A percentile compares a stretch with the other conserved stretches of the same genome.
These are phyloP conservation scores for Lasiosphaeria miniovina DNA, from an alignment of 495 filamentous ascomycete species.

Conservation along the genomic window DNA sequence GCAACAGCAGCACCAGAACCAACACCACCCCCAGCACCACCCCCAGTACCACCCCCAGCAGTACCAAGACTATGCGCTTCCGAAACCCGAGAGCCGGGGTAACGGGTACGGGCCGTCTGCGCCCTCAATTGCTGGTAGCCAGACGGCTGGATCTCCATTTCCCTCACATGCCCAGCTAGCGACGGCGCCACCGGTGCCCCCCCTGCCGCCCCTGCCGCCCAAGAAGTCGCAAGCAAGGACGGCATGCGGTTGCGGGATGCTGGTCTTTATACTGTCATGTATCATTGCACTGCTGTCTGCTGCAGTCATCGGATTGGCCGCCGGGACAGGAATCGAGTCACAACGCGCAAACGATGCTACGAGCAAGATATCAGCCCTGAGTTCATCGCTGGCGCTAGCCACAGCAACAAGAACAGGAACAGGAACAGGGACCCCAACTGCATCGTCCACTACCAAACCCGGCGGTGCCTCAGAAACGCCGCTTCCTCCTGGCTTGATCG, in stretches of 20 bases:
- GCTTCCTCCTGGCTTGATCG: constrained; percentile 17
- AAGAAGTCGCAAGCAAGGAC: background rate
- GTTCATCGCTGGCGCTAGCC: constrained; percentile 10
- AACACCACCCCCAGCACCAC: background rate
- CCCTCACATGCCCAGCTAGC: constrained; percentile 5
- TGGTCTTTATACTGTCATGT: constrained; percentile 41
- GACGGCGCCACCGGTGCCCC: background rate
- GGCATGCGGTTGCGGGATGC: constrained; percentile 35
- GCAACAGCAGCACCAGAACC: no score
- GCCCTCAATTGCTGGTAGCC: constrained; percentile 13
- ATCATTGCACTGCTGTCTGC: constrained; percentile 40
- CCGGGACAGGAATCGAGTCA: constrained; percentile 41
- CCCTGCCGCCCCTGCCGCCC: background rate
- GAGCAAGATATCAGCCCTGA: constrained; percentile 26
- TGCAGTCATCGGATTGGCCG: constrained; percentile 44
- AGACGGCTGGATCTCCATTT: constrained; percentile 13
- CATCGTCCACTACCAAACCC: background rate
- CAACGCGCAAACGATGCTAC: constrained; percentile 38
- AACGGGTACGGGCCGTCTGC: background rate
- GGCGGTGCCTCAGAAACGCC: constrained; percentile 15
- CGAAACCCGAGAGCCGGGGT: constrained; percentile 4
- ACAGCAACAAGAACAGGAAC: constrained; percentile 9
- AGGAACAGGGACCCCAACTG: constrained; percentile 24
- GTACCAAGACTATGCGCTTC: background rate
- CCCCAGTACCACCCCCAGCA: constrained; percentile 3